phyloP scores from a whole-genome alignment of 805 yeast genomes.

The Metschnikowia lochheadii region DNA sequence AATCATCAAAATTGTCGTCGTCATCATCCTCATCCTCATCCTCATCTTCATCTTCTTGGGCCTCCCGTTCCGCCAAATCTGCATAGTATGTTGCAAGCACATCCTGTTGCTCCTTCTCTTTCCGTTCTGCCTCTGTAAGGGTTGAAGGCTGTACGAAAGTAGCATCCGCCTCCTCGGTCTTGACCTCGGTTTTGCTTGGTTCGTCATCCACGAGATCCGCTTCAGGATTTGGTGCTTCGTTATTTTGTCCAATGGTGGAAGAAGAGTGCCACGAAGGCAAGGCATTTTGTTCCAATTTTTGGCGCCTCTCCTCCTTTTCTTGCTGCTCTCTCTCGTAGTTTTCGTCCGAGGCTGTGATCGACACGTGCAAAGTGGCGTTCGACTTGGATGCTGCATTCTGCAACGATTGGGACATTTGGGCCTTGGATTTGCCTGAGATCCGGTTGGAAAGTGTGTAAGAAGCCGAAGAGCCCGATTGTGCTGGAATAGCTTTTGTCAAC shows the following conservation, averaged over 20 bases:
- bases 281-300: slow-evolving; percentile 82
- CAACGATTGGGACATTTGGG: slow-evolving; percentile 29
- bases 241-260: slow-evolving; percentile 76
- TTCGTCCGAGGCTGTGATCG: slow-evolving; percentile 85
- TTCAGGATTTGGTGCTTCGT: slow-evolving; percentile 20
- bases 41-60: slow-evolving; percentile 56
- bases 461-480: slow-evolving; percentile 64
- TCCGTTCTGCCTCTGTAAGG: slow-evolving; percentile 15
- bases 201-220: slow-evolving; percentile 19
- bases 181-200: slow-evolving; percentile 15
- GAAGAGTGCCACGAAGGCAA: slow-evolving; percentile 95
- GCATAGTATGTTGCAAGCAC: slow-evolving; percentile 68
- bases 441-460: slow-evolving; percentile 61
- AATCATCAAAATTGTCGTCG: slow-evolving; percentile 31
- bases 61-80: slow-evolving; percentile 66
- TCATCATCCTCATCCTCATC: slow-evolving; percentile 46
- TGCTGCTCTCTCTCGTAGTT: slow-evolving; percentile 60
- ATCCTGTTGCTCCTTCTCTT: slow-evolving; percentile 56
- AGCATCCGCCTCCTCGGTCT: slow-evolving; percentile 5
- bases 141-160: slow-evolving; percentile 4
- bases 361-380: slow-evolving; percentile 85
- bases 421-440: slow-evolving; percentile 29
- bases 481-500: slow-evolving; percentile 78
- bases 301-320: slow-evolving; percentile 64
- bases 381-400: slow-evolving; percentile 55